A percentile compares a stretch with the other conserved stretches of the same genome.
Evolutionary conservation across 495 filamentous ascomycete genomes (phyloP).

Genomic region (Talaromyces ruber): DNA sequence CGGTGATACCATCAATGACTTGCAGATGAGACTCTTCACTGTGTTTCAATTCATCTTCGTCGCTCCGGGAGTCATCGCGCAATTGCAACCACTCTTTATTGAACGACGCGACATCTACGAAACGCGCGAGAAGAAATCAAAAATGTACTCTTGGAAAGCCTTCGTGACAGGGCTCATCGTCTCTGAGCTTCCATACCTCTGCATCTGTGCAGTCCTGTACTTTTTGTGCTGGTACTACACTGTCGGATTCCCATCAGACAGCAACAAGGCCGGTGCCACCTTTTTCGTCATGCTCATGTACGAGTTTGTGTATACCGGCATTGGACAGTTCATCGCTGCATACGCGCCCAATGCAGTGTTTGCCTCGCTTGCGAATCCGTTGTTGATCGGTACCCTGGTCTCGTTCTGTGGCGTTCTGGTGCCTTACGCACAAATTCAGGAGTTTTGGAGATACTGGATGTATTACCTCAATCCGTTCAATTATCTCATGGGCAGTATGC

Average conservation of each 20-base stretch:
- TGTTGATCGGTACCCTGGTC: slow-evolving; percentile 47
- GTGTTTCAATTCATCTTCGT: slow-evolving; percentile 47
- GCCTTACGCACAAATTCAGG: slow-evolving; percentile 38
- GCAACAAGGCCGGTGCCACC: slow-evolving; percentile 42
- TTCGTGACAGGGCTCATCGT: slow-evolving; percentile 42
- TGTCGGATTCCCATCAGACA: slow-evolving; percentile 23
- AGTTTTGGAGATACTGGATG: slow-evolving; percentile 66
- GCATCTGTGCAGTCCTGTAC: slow-evolving; percentile 38
- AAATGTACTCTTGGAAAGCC: slow-evolving; percentile 48
- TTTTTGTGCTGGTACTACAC: slow-evolving; percentile 48
- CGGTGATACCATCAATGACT: slow-evolving; percentile 16
- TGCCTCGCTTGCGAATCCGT: slow-evolving; percentile 45
- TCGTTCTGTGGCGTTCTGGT: slow-evolving; percentile 45
- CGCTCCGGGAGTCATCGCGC: slow-evolving; percentile 38
- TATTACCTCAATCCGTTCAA: slow-evolving; percentile 66
- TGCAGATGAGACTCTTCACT: slow-evolving; percentile 30
- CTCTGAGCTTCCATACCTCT: slow-evolving; percentile 45
- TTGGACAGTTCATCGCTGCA: slow-evolving; percentile 53
- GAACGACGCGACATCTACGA: slow-evolving; percentile 45
- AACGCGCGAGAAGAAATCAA: slow-evolving; percentile 40
- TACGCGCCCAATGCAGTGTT: slow-evolving; percentile 48
- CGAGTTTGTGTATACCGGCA: slow-evolving; percentile 47
- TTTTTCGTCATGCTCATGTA: slow-evolving; percentile 49
- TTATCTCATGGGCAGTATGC: slow-evolving; percentile 54
- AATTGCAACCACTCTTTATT: slow-evolving; percentile 47